A percentile compares a stretch with the other conserved stretches of the same genome.
phyloP scores from a whole-genome alignment of 2,329 filamentous ascomycete genomes.

The Cercospora sp. region DNA sequence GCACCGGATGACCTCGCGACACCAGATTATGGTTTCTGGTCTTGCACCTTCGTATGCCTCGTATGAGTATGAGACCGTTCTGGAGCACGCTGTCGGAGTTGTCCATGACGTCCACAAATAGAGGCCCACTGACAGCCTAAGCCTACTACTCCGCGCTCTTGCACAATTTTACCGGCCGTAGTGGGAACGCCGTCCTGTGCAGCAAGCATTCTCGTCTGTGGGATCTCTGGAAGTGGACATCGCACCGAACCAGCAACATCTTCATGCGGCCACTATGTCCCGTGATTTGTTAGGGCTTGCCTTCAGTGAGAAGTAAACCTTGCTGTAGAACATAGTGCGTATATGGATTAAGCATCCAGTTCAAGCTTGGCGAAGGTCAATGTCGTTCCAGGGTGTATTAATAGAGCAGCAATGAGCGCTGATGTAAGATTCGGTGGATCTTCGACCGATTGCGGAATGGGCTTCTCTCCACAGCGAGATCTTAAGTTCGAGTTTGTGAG shows the following conservation, averaged over 20 bases:
- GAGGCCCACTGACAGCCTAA: too few species aligned
- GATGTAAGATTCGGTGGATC: background rate
- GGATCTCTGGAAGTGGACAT: too few species aligned
- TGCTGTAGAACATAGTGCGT: too few species aligned
- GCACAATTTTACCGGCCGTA: background rate
- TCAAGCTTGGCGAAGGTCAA: background rate
- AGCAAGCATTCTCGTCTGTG: too few species aligned
- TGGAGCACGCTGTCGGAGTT: background rate
- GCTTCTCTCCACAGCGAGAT: background rate
- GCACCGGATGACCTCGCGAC: background rate
- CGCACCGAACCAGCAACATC: too few species aligned
- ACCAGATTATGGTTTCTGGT: background rate
- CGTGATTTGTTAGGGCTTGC: background rate
- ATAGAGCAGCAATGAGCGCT: background rate
- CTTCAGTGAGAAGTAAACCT: background rate
- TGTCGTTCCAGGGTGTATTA: background rate
- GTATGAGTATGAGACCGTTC: background rate
- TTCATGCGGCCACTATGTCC: too few species aligned
- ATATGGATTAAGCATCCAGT: background rate
- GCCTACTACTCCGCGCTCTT: background rate
- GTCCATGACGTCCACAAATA: too few species aligned
- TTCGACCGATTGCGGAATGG: background rate
- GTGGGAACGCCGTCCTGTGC: too few species aligned
- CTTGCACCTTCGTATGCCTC: background rate
- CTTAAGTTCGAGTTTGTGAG: background rate